Evolutionary conservation across 1,284 basidiomycete species (phyloP).

Genomic region (Cutaneotrichosporon daszewskae): DNA sequence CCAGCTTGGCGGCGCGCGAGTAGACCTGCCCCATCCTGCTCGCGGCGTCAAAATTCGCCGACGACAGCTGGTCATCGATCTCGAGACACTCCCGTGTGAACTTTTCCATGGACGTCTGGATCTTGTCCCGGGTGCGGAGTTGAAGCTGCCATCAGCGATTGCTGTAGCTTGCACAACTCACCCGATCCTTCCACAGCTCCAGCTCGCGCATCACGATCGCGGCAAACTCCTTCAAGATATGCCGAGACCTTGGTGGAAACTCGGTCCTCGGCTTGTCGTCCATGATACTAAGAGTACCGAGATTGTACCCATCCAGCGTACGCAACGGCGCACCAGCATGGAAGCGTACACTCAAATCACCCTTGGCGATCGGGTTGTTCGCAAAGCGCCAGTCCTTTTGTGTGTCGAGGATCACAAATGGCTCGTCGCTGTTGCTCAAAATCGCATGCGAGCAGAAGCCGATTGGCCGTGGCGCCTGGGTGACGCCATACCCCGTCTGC

Average conservation of each 20-base stretch:
- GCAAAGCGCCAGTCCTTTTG: conserved; percentile 77
- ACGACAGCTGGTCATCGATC: conserved; percentile 57
- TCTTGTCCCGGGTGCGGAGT: conserved; percentile 79
- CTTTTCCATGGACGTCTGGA: conserved; percentile 91
- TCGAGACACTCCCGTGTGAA: conserved; percentile 93
- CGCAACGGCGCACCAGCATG: conserved; percentile 87
- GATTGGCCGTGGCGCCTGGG: not conserved
- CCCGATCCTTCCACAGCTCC: conserved; percentile 90
- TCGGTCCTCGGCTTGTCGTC: conserved; percentile 77
- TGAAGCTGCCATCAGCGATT: conserved; percentile 59
- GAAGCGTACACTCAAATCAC: conserved; percentile 68
- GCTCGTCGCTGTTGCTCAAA: conserved; percentile 70
- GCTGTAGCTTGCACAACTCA: conserved; percentile 30
- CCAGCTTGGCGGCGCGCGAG: conserved; percentile 75
- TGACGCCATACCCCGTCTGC: conserved; percentile 60
- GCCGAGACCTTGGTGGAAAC: conserved; percentile 80
- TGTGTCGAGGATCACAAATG: conserved; percentile 77
- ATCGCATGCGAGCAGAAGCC: conserved; percentile 14
- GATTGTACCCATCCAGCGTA: conserved; percentile 82
- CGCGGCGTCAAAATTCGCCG: conserved; percentile 28
- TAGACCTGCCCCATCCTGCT: conserved; percentile 78
- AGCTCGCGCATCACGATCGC: conserved; percentile 90
- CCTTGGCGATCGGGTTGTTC: conserved; percentile 65
- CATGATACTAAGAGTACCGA: conserved; percentile 80
- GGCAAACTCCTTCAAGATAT: conserved; percentile 91